Conservation (phyloP, 2,329 filamentous ascomycete genomes). For the Penicillium sp. region DNA sequence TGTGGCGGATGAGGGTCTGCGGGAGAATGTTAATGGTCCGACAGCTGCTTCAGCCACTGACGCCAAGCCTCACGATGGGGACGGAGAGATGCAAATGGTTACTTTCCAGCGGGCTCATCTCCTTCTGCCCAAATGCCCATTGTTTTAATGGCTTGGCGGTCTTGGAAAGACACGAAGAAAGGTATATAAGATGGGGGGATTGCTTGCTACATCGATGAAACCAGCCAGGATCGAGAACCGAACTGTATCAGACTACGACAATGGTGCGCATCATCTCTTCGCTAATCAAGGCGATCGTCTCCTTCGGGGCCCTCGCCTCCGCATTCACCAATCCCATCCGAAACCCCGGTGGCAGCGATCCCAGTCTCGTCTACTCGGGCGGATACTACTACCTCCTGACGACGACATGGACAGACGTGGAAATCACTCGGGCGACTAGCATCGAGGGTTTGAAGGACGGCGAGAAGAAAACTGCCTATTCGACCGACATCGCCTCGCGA, state of each 20-base stretch:
- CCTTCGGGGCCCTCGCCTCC: not conserved
- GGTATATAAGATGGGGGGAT: not conserved
- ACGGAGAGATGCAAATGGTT: not conserved
- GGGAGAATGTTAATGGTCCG: not conserved
- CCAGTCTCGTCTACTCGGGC: slow-evolving; percentile 54
- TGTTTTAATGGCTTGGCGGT: not conserved
- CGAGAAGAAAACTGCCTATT: slow-evolving; percentile 54
- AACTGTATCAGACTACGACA: not conserved
- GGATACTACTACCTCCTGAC: slow-evolving; percentile 62
- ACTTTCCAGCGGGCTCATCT: not conserved
- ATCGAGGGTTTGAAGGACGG: slow-evolving; percentile 57
- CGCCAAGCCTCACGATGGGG: not conserved
- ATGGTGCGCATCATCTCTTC: not conserved
- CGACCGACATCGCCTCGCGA: slow-evolving; percentile 47
- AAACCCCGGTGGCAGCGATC: slow-evolving; percentile 54
- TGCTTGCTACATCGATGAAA: not conserved
- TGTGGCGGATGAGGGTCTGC: not conserved
- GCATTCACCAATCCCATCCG: slow-evolving; percentile 57
- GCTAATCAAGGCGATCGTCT: not conserved
- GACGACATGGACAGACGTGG: slow-evolving; percentile 58
- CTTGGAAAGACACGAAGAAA: not conserved
- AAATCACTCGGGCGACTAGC: slow-evolving; percentile 57
- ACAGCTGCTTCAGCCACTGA: not conserved
- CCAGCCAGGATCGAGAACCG: not conserved
- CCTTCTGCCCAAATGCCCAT: not conserved